A percentile compares a stretch with the other conserved stretches of the same genome.
phyloP scores from a whole-genome alignment of 495 filamentous ascomycete genomes.

The Penicillium antarcticum region DNA sequence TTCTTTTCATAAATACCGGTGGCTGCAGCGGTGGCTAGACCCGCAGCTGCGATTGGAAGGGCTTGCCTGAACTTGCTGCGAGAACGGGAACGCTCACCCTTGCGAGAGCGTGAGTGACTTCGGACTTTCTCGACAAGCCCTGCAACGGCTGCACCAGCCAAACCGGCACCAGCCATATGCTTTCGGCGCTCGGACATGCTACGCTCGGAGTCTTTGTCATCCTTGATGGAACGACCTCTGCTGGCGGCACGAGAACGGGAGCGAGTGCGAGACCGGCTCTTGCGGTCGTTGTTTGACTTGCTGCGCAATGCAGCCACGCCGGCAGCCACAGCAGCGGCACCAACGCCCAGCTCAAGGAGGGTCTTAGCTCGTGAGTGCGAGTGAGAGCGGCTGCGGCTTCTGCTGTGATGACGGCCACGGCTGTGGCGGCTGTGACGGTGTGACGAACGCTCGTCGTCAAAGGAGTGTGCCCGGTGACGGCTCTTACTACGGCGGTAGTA shows the following conservation, averaged over 20 bases:
- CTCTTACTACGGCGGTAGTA: slow-evolving; percentile 62
- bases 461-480: slow-evolving; percentile 44
- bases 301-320: slow-evolving; percentile 71
- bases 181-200: slow-evolving; percentile 61
- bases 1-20: slow-evolving; percentile 78
- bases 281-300: slow-evolving; percentile 62
- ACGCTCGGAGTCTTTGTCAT: slow-evolving; percentile 37
- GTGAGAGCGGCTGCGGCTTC: slow-evolving; percentile 52
- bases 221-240: slow-evolving; percentile 27
- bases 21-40: slow-evolving; percentile 72
- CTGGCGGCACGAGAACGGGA: slow-evolving; percentile 47
- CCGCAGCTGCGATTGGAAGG: slow-evolving; percentile 69
- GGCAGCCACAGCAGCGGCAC: slow-evolving; percentile 77
- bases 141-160: slow-evolving; percentile 74
- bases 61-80: slow-evolving; percentile 59
- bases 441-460: slow-evolving; percentile 48
- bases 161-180: slow-evolving; percentile 71
- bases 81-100: slow-evolving; percentile 48
- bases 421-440: slow-evolving; percentile 33
- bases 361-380: slow-evolving; percentile 56
- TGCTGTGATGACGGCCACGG: slow-evolving; percentile 34
- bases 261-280: slow-evolving; percentile 66
- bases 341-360: slow-evolving; percentile 70
- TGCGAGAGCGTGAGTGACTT: slow-evolving; percentile 64
- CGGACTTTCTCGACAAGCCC: slow-evolving; percentile 72